A percentile compares a stretch with the other conserved stretches of the same genome.
phyloP scores from a whole-genome alignment of 352 stramenopile genomes.

The Phytophthora crassamura region DNA sequence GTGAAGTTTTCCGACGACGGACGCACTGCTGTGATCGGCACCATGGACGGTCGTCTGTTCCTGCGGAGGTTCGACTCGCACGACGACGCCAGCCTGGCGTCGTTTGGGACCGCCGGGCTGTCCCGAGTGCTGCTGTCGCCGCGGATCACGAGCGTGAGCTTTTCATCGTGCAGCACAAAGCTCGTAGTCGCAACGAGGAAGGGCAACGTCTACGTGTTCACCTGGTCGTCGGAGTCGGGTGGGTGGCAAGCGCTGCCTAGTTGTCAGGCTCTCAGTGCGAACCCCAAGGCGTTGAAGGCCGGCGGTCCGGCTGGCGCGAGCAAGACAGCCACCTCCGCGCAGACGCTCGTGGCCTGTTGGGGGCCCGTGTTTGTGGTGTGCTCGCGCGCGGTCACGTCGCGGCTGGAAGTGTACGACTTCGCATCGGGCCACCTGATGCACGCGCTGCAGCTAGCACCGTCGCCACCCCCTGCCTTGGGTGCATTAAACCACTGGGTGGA shows the following conservation, averaged over 20 bases:
- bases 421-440: slow-evolving; percentile 50
- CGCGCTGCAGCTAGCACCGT: slow-evolving; percentile 41
- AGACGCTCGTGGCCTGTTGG: slow-evolving; percentile 69
- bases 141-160: slow-evolving; percentile 62
- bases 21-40: slow-evolving; percentile 44
- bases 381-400: slow-evolving; percentile 38
- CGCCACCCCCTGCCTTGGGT: not conserved
- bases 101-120: slow-evolving; percentile 38
- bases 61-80: slow-evolving; percentile 32
- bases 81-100: not conserved
- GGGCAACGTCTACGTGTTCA: slow-evolving; percentile 69
- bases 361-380: slow-evolving; percentile 53
- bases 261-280: slow-evolving; percentile 40
- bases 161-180: slow-evolving; percentile 36
- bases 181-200: slow-evolving; percentile 63
- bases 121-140: slow-evolving; percentile 53
- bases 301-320: slow-evolving; percentile 13
- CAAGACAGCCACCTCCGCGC: slow-evolving; percentile 33
- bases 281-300: slow-evolving; percentile 46
- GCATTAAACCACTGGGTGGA: slow-evolving; percentile 31
- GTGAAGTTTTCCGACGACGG: slow-evolving; percentile 50
- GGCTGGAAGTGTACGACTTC: slow-evolving; percentile 60
- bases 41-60: slow-evolving; percentile 62
- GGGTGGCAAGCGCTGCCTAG: slow-evolving; percentile 39
- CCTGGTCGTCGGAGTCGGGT: not conserved